Base-by-base conservation (phyloP, 1,284 basidiomycete species). In the Trametes hirsuta region DNA sequence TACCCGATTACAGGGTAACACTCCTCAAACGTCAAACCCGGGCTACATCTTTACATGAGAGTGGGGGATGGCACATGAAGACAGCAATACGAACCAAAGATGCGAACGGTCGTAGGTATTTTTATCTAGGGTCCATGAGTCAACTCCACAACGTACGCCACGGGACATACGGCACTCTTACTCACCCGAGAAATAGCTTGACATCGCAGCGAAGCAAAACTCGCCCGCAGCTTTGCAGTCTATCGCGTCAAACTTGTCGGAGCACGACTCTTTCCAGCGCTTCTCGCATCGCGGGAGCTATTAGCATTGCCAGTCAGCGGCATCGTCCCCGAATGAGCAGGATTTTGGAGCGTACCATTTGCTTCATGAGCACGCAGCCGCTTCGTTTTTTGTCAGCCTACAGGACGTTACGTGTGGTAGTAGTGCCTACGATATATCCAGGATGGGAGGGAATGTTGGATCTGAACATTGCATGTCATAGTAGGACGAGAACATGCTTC, bases 201-300 rank as follows among this genome's bases (percentile, higher is more conserved):
- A 35, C 39, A 72, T 55, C 18, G 67, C 66, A 0, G 34, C 49
- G 1, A 35, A 6, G 68, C 82, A 83, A 69, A 80, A 82, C 1
- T 49, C 48, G 5, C 66, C 25, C 1, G 81, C 80, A 4, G 77
- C 76, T 2, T 60, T 49, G 62, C 81, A 83, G 37, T 72, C 70
- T 30, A 79, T 77, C 15, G 66, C 66, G 62, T 83, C 81, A 54
- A 68, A 70, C n/a, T 55, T 66, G 34, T 76, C 71, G 39, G 68
- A 55, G 58, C 75, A 77, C 2, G 66, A 58, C 36, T 68, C 68
- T 46, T 70, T 59, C 15, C 68, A 47, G 63, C 68, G 70, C 50
- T 68, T 63, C 24, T 70, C 53, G 64, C 76, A 76, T 4, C 75
- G 68, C 1, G 69, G 66, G 10, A 74, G 44, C 74, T 71, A 30